Conservation (phyloP, 768 basidiomycete genomes). For the Termitomyces bulborhizus region DNA sequence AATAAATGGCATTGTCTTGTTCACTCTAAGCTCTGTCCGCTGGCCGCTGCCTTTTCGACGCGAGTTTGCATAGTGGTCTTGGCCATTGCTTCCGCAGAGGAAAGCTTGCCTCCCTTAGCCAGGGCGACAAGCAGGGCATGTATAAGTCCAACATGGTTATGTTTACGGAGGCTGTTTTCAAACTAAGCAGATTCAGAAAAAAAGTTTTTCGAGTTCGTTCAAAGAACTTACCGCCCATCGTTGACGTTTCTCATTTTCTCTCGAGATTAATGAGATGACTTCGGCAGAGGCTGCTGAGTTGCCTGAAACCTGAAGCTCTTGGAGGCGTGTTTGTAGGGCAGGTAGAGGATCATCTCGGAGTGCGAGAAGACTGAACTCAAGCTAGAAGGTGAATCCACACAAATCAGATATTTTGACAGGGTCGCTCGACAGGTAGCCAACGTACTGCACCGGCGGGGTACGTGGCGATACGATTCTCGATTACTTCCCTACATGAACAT, state of each 20-base stretch:
- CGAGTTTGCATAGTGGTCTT: constrained; percentile 40
- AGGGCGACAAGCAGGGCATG: constrained; percentile 69
- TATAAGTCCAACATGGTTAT: constrained; percentile 81
- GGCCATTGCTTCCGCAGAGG: constrained; percentile 41
- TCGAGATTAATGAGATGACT: constrained; percentile 47
- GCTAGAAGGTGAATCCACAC: constrained; percentile 31
- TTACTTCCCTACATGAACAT: constrained; percentile 53
- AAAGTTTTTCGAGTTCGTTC: not conserved
- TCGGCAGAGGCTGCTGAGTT: constrained; percentile 42
- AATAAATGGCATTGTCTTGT: not conserved
- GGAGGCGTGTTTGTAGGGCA: constrained; percentile 52
- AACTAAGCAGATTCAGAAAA: constrained; percentile 39
- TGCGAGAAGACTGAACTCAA: constrained; percentile 90
- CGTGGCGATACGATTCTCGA: constrained; percentile 83
- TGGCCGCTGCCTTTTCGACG: constrained; percentile 36
- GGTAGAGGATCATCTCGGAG: constrained; percentile 80
- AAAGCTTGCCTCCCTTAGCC: constrained; percentile 63
- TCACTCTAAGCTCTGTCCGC: constrained; percentile 38
- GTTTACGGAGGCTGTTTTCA: constrained; percentile 80
- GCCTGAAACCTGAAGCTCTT: constrained; percentile 37
- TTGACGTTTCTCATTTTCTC: constrained; percentile 70
- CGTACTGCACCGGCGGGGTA: constrained; percentile 86
- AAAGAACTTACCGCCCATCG: constrained; percentile 68
- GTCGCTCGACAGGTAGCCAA: constrained; percentile 7
- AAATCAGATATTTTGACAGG: constrained; percentile 2